These are phyloP conservation scores for Aspergillus tubingensis DNA, from an alignment of 2,329 filamentous ascomycete genomes.

Conservation along the genomic window DNA sequence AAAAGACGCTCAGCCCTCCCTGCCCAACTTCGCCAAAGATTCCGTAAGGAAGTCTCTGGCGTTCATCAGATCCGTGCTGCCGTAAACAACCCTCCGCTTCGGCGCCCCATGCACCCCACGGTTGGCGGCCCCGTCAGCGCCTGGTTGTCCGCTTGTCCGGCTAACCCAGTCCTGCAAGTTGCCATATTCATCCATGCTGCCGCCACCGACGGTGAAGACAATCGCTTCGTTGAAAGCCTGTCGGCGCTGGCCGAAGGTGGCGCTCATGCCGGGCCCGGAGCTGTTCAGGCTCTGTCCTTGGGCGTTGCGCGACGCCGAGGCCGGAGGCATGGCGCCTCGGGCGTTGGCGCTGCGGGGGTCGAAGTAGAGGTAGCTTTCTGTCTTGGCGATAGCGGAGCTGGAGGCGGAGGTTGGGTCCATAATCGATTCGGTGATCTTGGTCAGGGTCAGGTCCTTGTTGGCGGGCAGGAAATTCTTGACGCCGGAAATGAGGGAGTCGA, in stretches of 20 bases:
- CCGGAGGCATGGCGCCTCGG: slow-evolving; percentile 84
- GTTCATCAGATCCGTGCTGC: slow-evolving; percentile 76
- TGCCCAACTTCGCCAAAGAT: slow-evolving; percentile 59
- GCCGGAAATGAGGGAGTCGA: slow-evolving; percentile 90
- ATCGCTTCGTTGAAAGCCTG: slow-evolving; percentile 89
- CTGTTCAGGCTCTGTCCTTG: slow-evolving; percentile 47
- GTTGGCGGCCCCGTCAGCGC: slow-evolving; percentile 47
- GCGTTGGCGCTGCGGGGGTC: slow-evolving; percentile 93
- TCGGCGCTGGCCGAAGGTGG: slow-evolving; percentile 85
- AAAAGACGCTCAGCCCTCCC: slow-evolving; percentile 47
- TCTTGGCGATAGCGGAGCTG: slow-evolving; percentile 91
- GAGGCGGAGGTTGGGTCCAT: slow-evolving; percentile 94
- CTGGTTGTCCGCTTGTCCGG: slow-evolving; percentile 63
- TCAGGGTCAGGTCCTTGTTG: slow-evolving; percentile 92
- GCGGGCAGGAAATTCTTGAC: slow-evolving; percentile 98
- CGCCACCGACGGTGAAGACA: slow-evolving; percentile 93
- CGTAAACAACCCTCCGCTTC: slow-evolving; percentile 85
- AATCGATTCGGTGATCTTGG: slow-evolving; percentile 95
- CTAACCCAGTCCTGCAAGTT: slow-evolving; percentile 96
- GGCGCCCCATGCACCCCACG: slow-evolving; percentile 49
- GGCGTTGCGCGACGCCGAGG: slow-evolving; percentile 56
- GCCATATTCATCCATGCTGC: slow-evolving; percentile 98
- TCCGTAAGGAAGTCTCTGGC: slow-evolving; percentile 62
- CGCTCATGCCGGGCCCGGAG: slow-evolving; percentile 66
- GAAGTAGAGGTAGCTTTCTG: slow-evolving; percentile 95